Evolutionary conservation across 164 flowering plant genomes (phyloP), one percentile per base, ranked within the genome.

Genomic region (Warburgia ugandensis): DNA sequence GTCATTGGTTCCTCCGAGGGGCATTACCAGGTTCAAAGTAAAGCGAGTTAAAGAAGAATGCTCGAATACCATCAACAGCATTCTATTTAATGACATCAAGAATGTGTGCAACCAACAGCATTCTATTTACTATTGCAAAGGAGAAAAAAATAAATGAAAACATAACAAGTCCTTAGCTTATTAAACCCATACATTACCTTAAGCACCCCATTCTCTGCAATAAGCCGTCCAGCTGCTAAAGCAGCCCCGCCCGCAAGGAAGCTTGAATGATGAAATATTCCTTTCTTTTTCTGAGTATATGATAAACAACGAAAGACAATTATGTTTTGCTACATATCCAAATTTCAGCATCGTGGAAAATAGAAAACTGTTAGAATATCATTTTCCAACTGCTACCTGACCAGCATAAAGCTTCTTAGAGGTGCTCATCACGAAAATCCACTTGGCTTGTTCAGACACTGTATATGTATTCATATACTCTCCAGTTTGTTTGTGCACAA

Each of bases 201-300:
- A 40, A 91, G 80, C 23, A 56, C 39, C 40, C 98, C 98, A 50
- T 75, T 30, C 27, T 77, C 80, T 30, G 65, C 87, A 22, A 22
- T 64, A 23, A 91, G 73, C 65, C 88, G 76, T 45, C 98, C 98
- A 29, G 98, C 95, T 36, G 95, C 87, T 60, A 85, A 56, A 19
- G 95, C 81, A 32, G 82, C 80, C n/a, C 96, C 98, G 36, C 98
- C 95, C 2, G 98, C 96, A 40, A 87, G 76, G 64, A 87, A 91
- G 77, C 92, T 83, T 4, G 96, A 91, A 67, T 87, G 98, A 60
- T 92, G 96, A 68, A 92, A 92, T 28, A 13, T 10, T 45, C 98
- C 96, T 48, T 83, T 91, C 80, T 77, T 80, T 63, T 91, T 91
- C 98, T 87, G 73, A 30, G 33, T n/a, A n/a, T n/a, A n/a, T n/a